phyloP scores from a whole-genome alignment of 2,329 filamentous ascomycete genomes.

The Madurella mycetomatis region DNA sequence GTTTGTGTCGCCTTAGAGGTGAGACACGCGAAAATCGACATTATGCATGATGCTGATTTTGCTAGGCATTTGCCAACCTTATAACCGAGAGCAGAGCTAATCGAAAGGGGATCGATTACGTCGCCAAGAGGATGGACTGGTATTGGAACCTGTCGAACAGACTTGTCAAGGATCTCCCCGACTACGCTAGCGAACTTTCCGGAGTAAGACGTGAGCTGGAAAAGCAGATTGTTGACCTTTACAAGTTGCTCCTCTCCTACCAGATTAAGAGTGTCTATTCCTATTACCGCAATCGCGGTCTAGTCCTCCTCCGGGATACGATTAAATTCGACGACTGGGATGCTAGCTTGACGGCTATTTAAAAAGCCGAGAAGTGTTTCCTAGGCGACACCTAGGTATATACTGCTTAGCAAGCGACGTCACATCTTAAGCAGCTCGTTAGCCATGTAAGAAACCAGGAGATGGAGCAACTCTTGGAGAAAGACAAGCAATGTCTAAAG shows the following conservation, averaged over 20 bases:
- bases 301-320: constrained; percentile 29
- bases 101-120: constrained; percentile 32
- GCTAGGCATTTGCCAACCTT: constrained; percentile 31
- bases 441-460: no score
- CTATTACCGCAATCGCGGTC: constrained; percentile 31
- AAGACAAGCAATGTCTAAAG: constrained; percentile 48
- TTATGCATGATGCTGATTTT: constrained; percentile 9
- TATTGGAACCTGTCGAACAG: constrained; percentile 32
- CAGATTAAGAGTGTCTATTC: constrained; percentile 38
- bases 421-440: neutral
- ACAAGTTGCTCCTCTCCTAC: constrained; percentile 37
- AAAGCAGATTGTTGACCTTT: constrained; percentile 32
- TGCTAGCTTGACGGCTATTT: constrained; percentile 28
- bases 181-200: constrained; percentile 21
- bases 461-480: constrained; percentile 36
- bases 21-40: neutral
- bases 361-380: constrained; percentile 26
- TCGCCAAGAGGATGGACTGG: constrained; percentile 37
- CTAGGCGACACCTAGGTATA: neutral
- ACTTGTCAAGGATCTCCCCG: constrained; percentile 26
- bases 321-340: constrained; percentile 35
- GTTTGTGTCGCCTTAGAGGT: constrained; percentile 35
- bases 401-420: neutral
- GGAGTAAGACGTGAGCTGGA: constrained; percentile 20
- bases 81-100: constrained; percentile 28